Percentiles rank a stretch among this genome's conserved stretches.
phyloP scores from a whole-genome alignment of 2,329 filamentous ascomycete species.

The Aspergillus oerlinghausenensis region DNA sequence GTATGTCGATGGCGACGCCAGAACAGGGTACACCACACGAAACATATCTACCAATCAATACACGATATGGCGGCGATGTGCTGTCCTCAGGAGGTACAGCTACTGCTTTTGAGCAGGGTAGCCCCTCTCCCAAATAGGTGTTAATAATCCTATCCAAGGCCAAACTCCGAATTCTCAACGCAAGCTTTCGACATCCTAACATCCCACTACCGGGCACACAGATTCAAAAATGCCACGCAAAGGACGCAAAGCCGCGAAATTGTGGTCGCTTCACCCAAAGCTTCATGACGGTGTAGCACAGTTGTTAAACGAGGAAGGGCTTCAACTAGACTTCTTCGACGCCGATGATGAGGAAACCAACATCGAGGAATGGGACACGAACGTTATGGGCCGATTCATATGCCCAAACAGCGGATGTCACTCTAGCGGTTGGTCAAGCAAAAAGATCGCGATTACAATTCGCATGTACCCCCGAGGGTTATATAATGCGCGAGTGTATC shows the following conservation, averaged over 20 bases:
- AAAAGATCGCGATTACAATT: conserved; percentile 40
- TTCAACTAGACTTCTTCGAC: conserved; percentile 10
- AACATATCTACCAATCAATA: too few relatives aligned
- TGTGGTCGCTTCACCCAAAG: conserved; percentile 13
- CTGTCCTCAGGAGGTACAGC: too few relatives aligned
- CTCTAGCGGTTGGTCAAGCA: conserved; percentile 16
- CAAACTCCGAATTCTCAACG: too few relatives aligned
- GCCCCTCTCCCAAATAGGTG: too few relatives aligned
- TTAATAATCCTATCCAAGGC: too few relatives aligned
- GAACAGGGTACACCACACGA: too few relatives aligned
- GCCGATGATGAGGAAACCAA: conserved; percentile 9
- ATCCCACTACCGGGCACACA: too few relatives aligned
- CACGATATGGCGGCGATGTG: too few relatives aligned
- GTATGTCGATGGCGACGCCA: too few relatives aligned
- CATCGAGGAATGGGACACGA: conserved; percentile 19
- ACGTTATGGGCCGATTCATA: conserved; percentile 33
- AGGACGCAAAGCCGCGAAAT: conserved; percentile 9
- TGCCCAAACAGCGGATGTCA: conserved; percentile 10
- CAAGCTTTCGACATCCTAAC: too few relatives aligned
- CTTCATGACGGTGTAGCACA: conserved; percentile 15
- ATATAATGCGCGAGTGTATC: conserved; percentile 46
- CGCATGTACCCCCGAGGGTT: conserved; percentile 32
- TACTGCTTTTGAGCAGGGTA: too few relatives aligned
- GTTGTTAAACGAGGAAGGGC: conserved; percentile 13
- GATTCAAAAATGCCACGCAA: conserved; percentile 8